Conservation (phyloP, 129 eudicot species). For the Glebionis coronaria region DNA sequence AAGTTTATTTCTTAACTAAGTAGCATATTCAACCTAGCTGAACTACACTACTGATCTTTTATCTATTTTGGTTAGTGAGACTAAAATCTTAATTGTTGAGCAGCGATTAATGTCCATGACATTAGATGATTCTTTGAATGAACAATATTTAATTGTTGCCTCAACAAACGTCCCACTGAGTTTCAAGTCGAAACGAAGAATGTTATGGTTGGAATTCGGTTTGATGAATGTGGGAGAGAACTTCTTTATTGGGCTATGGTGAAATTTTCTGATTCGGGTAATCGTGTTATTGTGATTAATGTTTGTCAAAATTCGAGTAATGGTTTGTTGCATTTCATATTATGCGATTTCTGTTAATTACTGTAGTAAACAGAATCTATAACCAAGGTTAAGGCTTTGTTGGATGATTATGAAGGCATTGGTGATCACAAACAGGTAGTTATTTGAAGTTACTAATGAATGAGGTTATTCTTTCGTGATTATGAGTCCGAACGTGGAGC, state of each 20-base stretch:
- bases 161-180: no score
- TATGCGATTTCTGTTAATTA: neutral
- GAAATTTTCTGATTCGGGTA: slow-evolving; percentile 82
- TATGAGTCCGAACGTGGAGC: no score
- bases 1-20: no score
- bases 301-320: slow-evolving; percentile 63
- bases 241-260: slow-evolving; percentile 84
- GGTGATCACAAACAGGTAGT: no score
- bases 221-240: slow-evolving; percentile 63
- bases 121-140: no score
- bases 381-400: slow-evolving; percentile 44
- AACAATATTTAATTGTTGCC: no score
- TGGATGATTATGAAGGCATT: slow-evolving; percentile 25
- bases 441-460: neutral
- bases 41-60: no score
- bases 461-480: slow-evolving; percentile 16
- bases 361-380: slow-evolving; percentile 47
- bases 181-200: slow-evolving; percentile 50
- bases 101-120: no score
- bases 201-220: slow-evolving; percentile 73
- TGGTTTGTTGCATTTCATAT: neutral
- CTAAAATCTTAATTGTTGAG: no score
- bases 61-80: no score
- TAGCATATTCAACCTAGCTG: no score
- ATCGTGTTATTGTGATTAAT: slow-evolving; percentile 68